Conservation (phyloP, 2,329 filamentous ascomycete genomes). For the Colletotrichum tropicicola region DNA sequence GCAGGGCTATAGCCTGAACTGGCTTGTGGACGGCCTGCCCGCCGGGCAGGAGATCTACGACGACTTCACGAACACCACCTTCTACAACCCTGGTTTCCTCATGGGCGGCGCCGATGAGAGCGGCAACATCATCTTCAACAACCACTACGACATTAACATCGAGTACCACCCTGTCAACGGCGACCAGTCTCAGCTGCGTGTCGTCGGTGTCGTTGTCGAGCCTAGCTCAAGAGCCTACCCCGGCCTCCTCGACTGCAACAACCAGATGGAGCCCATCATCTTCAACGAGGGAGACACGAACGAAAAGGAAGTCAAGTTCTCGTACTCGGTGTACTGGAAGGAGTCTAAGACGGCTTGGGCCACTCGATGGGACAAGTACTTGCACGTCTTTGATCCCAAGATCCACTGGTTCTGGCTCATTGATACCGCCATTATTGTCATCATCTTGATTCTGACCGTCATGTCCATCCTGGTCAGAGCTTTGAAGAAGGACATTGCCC, state of each 20-base stretch:
- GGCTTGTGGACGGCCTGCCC: conserved; percentile 93
- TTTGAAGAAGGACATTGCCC: conserved; percentile 91
- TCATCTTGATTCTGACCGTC: conserved; percentile 91
- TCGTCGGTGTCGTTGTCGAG: conserved; percentile 91
- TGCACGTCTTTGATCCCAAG: conserved; percentile 96
- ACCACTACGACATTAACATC: conserved; percentile 93
- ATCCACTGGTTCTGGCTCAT: conserved; percentile 99
- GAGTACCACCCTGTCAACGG: conserved; percentile 87
- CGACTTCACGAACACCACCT: conserved; percentile 77
- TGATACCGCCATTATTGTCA: conserved; percentile 93
- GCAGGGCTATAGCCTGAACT: conserved; percentile 92
- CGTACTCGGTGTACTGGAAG: conserved; percentile 92
- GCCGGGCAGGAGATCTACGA: conserved; percentile 87
- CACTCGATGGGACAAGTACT: conserved; percentile 98
- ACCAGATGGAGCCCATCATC: conserved; percentile 64
- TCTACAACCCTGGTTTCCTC: conserved; percentile 92
- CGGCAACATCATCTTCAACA: conserved; percentile 76
- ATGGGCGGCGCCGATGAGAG: conserved; percentile 70
- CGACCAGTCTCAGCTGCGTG: conserved; percentile 76
- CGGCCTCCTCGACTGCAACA: conserved; percentile 70
- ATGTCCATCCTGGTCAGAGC: conserved; percentile 91
- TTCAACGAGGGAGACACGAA: conserved; percentile 64
- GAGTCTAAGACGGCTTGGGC: conserved; percentile 90
- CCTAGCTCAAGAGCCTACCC: conserved; percentile 75
- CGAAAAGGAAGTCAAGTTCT: conserved; percentile 74